Base-by-base conservation (phyloP, 2,329 filamentous ascomycete genomes). In the Fusarium camptoceras region DNA sequence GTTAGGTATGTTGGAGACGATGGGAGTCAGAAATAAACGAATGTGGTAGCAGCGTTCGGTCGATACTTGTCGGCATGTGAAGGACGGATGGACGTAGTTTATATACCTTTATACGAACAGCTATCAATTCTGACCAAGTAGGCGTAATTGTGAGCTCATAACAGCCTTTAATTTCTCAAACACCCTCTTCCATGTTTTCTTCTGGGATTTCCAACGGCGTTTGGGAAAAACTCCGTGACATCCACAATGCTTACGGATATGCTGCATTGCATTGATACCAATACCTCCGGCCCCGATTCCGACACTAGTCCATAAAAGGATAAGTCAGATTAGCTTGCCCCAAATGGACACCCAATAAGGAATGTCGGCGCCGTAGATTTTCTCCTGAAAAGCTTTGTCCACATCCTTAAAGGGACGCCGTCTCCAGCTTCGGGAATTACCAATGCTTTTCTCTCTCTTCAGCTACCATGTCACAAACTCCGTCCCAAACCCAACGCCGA, bases 331-430 rank as follows among this genome's bases (percentile, higher is more conserved):
- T 62, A 39, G 22, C 50, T 18, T 18, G 0, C 31, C 2, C 1
- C 8, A 16, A 3, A 0, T 0, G 67, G 71, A 71, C 22, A 27
- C 71, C 48, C 3, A 8, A 53, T 42, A 5, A 2, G 57, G 71
- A n/a, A 73, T 44, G 28, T 73, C 71, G 71, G 71, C 57, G 34
- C 71, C 71, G 71, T 60, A 24, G 6, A 2, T 8, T 37, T n/a
- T 18, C 8, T 11, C 50, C 16, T 8, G 18, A 18, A 14, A 48
- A 24, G 12, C 25, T 24, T 55, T n/a, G 3, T 46, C 18, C 15
- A 8, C 34, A 14, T 14, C 25, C 30, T 44, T 64, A 18, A 64
- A 25, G 34, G 24, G 42, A 59, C 53, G 44, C 54, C 49, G 46
- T 44, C n/a, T 47, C 28, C 43, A 16, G 18, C n/a, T 20, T 55